Percentiles rank a stretch among this genome's conserved stretches.
These are phyloP conservation scores for Aureobasidium leucospermi DNA, from an alignment of 2,329 filamentous ascomycete genomes.

Conservation along the genomic window DNA sequence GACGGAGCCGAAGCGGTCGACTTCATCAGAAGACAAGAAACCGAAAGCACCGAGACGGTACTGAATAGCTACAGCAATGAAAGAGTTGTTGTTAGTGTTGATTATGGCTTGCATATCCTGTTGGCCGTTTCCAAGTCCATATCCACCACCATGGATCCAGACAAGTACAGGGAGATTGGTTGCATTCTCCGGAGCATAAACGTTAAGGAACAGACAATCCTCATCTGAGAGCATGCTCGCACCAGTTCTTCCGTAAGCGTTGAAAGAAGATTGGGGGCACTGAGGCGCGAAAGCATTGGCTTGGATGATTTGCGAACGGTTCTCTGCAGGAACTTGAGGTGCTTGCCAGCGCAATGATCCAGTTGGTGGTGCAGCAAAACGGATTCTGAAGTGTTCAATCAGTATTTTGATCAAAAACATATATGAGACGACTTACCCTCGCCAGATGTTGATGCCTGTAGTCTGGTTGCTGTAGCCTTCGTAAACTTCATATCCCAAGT, in stretches of 20 bases:
- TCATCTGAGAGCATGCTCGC: constrained; percentile 32
- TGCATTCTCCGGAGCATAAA: constrained; percentile 34
- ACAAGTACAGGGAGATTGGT: constrained; percentile 37
- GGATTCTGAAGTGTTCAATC: constrained; percentile 18
- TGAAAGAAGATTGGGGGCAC: constrained; percentile 20
- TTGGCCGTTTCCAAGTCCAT: constrained; percentile 30
- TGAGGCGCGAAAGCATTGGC: constrained; percentile 16
- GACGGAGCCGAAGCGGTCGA: constrained; percentile 28
- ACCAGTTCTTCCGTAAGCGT: background rate
- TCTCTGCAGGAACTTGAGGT: constrained; percentile 20
- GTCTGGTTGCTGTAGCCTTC: constrained; percentile 8
- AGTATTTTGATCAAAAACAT: background rate
- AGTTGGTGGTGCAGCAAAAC: constrained; percentile 21
- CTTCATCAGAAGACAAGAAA: constrained; percentile 34
- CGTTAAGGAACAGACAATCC: constrained; percentile 56
- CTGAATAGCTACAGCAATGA: constrained; percentile 23
- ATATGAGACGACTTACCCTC: constrained; percentile 1
- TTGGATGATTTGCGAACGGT: constrained; percentile 19
- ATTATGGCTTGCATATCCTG: constrained; percentile 37
- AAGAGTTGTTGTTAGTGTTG: constrained; percentile 38
- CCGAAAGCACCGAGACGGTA: constrained; percentile 38
- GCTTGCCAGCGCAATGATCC: constrained; percentile 24
- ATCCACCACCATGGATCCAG: constrained; percentile 40
- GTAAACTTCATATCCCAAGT: constrained; percentile 14
- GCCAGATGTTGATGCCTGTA: constrained; percentile 11